Evolutionary conservation across 441 rosid species (phyloP).

Genomic region (Populus hybrid): DNA sequence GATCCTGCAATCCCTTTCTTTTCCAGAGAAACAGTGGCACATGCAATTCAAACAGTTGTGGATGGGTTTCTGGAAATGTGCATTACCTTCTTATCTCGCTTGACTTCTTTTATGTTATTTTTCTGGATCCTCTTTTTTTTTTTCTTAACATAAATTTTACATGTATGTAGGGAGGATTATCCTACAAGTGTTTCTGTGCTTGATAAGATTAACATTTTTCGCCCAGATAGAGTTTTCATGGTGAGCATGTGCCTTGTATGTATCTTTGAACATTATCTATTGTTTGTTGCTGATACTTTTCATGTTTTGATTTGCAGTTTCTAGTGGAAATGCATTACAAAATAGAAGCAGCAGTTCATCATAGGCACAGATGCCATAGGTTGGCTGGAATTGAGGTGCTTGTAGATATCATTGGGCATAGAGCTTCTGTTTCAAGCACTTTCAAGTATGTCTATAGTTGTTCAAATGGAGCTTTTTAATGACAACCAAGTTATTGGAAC

Average conservation of each 20-base stretch:
- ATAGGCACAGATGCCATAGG: slow-evolving; percentile 77
- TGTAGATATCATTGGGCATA: slow-evolving; percentile 66
- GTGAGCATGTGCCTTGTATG: slow-evolving; percentile 36
- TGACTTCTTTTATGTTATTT: slow-evolving; percentile 14
- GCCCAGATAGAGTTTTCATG: slow-evolving; percentile 97
- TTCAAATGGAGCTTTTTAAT: neutral
- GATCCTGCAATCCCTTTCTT: slow-evolving; percentile 77
- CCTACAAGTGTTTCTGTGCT: slow-evolving; percentile 49
- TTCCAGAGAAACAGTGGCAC: slow-evolving; percentile 56
- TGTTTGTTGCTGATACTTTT: slow-evolving; percentile 8
- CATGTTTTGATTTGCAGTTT: slow-evolving; percentile 52
- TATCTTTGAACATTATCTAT: slow-evolving; percentile 14
- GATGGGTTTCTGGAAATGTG: slow-evolving; percentile 96
- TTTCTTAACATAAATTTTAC: slow-evolving; percentile 17
- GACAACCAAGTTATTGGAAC: neutral
- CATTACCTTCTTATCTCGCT: slow-evolving; percentile 21
- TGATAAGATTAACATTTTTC: slow-evolving; percentile 89
- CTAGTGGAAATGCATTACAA: slow-evolving; percentile 84
- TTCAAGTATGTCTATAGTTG: slow-evolving; percentile 42
- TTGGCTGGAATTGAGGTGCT: slow-evolving; percentile 91
- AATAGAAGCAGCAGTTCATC: slow-evolving; percentile 75
- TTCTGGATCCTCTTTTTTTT: slow-evolving; percentile 12
- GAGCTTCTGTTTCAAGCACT: slow-evolving; percentile 85
- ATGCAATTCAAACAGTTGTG: slow-evolving; percentile 77
- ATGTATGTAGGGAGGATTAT: slow-evolving; percentile 53